phyloP scores from a whole-genome alignment of 2,329 filamentous ascomycete species.

The Ilyonectria destructans region DNA sequence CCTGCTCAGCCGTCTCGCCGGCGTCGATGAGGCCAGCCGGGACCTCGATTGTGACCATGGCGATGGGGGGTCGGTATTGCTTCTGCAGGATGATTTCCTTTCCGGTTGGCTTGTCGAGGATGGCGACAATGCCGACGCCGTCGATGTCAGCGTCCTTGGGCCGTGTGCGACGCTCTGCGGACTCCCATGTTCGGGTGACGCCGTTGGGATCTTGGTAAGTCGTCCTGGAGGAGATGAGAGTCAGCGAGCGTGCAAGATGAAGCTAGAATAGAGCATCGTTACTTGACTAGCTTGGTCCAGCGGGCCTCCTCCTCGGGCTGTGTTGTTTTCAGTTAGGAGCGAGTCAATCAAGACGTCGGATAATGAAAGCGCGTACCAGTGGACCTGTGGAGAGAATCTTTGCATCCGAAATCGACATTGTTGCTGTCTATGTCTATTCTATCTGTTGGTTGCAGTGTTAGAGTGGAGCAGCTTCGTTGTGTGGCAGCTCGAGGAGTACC shows the following conservation, averaged over 20 bases:
- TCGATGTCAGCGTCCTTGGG: slow-evolving; percentile 76
- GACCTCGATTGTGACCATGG: slow-evolving; percentile 74
- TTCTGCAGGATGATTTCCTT: slow-evolving; percentile 76
- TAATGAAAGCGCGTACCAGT: slow-evolving; percentile 55
- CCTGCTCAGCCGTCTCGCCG: slow-evolving; percentile 73
- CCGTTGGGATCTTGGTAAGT: slow-evolving; percentile 77
- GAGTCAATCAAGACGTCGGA: not conserved
- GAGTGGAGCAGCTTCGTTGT: slow-evolving; percentile 26
- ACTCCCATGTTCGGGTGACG: slow-evolving; percentile 77
- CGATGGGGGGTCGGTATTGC: slow-evolving; percentile 76
- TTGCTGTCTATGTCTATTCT: slow-evolving; percentile 13
- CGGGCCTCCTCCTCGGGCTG: slow-evolving; percentile 68
- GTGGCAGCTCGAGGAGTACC: slow-evolving; percentile 19
- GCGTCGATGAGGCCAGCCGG: slow-evolving; percentile 77
- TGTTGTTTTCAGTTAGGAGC: slow-evolving; percentile 2
- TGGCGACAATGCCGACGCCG: slow-evolving; percentile 81
- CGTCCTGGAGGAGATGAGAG: slow-evolving; percentile 59
- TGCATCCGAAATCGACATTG: slow-evolving; percentile 61
- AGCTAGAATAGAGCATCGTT: slow-evolving; percentile 33
- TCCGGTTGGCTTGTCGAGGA: slow-evolving; percentile 71
- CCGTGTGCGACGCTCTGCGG: slow-evolving; percentile 79
- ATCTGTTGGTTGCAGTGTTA: not conserved
- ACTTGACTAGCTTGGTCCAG: slow-evolving; percentile 75
- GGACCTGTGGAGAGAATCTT: slow-evolving; percentile 63
- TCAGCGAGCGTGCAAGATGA: slow-evolving; percentile 21